A percentile compares a stretch with the other conserved stretches of the same genome.
phyloP scores from a whole-genome alignment of 2,329 filamentous ascomycete genomes.

The Chaetomium sp. region DNA sequence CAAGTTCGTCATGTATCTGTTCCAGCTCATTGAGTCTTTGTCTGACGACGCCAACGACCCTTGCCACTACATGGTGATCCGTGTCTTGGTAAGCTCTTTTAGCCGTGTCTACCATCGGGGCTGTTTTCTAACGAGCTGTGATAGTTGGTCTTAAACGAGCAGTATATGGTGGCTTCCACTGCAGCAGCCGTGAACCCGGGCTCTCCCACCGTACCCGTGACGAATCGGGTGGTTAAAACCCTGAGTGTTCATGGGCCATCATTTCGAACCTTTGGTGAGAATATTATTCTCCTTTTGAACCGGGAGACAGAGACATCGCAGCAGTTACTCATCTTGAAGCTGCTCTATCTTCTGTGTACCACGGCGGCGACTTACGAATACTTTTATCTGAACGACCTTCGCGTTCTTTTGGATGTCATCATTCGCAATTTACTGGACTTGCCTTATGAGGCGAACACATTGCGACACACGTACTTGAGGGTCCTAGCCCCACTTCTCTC shows the following conservation, averaged over 20 bases:
- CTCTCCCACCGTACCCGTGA: conserved; percentile 50
- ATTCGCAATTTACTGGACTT: conserved; percentile 95
- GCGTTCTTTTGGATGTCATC: conserved; percentile 90
- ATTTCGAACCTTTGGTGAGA: conserved; percentile 95
- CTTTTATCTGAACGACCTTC: conserved; percentile 96
- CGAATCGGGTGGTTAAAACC: conserved; percentile 90
- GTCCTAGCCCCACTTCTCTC: conserved; percentile 86
- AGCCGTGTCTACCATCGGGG: background rate
- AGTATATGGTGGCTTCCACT: conserved; percentile 82
- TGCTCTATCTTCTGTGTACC: conserved; percentile 91
- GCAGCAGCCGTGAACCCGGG: conserved; percentile 39
- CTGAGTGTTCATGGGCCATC: conserved; percentile 71
- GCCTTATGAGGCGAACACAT: conserved; percentile 67
- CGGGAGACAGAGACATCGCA: conserved; percentile 90
- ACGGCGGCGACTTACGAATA: conserved; percentile 90
- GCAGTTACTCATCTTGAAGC: conserved; percentile 92
- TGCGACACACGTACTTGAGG: conserved; percentile 90
- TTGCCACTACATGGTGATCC: conserved; percentile 92
- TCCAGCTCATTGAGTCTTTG: conserved; percentile 79
- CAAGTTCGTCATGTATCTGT: conserved; percentile 74
- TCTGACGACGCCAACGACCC: conserved; percentile 85
- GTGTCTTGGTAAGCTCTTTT: conserved; percentile 65
- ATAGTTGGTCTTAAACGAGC: conserved; percentile 91
- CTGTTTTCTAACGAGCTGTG: conserved; percentile 5
- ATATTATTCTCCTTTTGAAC: conserved; percentile 90